phyloP scores from a whole-genome alignment of 805 yeast genomes.

The Pichia sporocuriosa region DNA sequence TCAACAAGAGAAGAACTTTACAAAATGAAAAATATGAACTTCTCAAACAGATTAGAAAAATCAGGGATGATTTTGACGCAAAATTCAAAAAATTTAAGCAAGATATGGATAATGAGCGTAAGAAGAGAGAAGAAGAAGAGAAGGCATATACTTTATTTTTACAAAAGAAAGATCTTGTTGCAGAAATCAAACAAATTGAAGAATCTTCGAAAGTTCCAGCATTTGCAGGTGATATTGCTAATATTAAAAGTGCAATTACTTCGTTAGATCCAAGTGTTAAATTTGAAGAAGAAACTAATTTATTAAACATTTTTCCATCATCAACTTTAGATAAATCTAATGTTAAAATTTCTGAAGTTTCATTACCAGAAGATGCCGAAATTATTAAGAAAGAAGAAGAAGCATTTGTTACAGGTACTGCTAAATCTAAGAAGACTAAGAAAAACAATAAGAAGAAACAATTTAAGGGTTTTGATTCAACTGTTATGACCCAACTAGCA shows the following conservation, averaged over 20 bases:
- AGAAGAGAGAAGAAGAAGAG: conserved; percentile 63
- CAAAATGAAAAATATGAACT: conserved; percentile 63
- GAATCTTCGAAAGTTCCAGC: conserved; percentile 74
- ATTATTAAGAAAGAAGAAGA: conserved; percentile 52
- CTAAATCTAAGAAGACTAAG: conserved; percentile 45
- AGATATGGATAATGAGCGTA: conserved; percentile 60
- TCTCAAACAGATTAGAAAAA: conserved; percentile 58
- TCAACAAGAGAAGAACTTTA: conserved; percentile 58
- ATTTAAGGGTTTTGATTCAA: conserved; percentile 72
- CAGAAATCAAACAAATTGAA: conserved; percentile 65
- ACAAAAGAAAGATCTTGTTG: conserved; percentile 42
- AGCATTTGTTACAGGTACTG: conserved; percentile 45
- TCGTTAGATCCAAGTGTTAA: conserved; percentile 77
- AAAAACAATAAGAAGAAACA: conserved; percentile 26
- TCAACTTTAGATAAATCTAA: conserved; percentile 9
- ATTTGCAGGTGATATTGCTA: conserved; percentile 66
- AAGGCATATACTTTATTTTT: conserved; percentile 43
- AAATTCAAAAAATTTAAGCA: conserved; percentile 66
- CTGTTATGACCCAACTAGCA: conserved; percentile 66
- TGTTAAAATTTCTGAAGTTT: conserved; percentile 41
- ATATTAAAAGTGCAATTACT: conserved; percentile 64
- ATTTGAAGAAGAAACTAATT: conserved; percentile 36
- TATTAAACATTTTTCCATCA: conserved; percentile 9
- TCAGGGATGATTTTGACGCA: conserved; percentile 68
- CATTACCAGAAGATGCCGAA: conserved; percentile 57